Percentiles rank a stretch among this genome's conserved stretches.
Conservation (phyloP, 345 rosid genomes). For the Iberis pinnata region DNA sequence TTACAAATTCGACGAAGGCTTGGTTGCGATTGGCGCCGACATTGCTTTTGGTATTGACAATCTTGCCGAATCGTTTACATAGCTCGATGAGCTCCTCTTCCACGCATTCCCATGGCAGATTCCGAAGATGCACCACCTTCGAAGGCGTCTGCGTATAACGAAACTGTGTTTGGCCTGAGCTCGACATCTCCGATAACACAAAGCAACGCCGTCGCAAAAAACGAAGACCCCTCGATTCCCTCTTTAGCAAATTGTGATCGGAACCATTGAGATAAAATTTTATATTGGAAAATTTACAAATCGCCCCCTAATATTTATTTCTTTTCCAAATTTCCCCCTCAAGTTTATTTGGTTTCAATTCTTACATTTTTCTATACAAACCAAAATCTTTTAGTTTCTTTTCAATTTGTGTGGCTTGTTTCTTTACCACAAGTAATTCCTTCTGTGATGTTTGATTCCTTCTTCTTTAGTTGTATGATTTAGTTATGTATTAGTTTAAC, state of each 20-base stretch:
- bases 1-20: constrained; percentile 91
- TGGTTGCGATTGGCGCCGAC: constrained; percentile 94
- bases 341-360: no score
- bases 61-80: constrained; percentile 83
- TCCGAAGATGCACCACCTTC: constrained; percentile 86
- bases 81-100: constrained; percentile 95
- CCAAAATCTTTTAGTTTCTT: no score
- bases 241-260: constrained; percentile 15
- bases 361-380: no score
- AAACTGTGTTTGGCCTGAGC: constrained; percentile 77
- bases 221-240: no score
- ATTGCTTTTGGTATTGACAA: constrained; percentile 87
- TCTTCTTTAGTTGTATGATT: constrained; percentile 13
- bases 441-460: neutral
- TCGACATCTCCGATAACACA: constrained; percentile 38
- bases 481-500: no score
- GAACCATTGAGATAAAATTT: neutral
- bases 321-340: neutral
- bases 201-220: constrained; percentile 15
- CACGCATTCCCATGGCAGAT: constrained; percentile 89
- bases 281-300: neutral
- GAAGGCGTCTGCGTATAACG: constrained; percentile 94
- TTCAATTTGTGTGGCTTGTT: constrained; percentile 24
- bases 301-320: neutral
- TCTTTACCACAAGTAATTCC: no score